Conservation (phyloP, 352 stramenopile genomes). For the Globisporangium canariense region DNA sequence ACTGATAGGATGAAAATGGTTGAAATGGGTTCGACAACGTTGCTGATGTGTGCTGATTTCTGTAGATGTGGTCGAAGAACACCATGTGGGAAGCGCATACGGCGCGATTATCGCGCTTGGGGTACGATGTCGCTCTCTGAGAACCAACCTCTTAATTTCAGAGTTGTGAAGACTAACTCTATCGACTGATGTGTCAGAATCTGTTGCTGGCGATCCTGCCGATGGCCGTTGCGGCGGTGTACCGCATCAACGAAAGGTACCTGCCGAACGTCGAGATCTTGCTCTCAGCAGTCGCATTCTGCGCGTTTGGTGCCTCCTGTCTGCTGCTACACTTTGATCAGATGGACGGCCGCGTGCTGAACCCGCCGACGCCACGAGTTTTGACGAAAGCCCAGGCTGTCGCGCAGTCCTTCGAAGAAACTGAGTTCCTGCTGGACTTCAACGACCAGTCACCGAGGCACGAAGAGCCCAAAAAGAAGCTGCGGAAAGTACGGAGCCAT, state of each 20-base stretch:
- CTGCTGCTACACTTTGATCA: slow-evolving; percentile 25
- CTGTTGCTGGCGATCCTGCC: slow-evolving; percentile 39
- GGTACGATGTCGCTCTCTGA: slow-evolving; percentile 13
- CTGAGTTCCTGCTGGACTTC: slow-evolving; percentile 17
- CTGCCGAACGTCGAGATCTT: slow-evolving; percentile 36
- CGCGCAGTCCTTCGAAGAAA: slow-evolving; percentile 16
- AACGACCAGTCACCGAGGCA: slow-evolving; percentile 4
- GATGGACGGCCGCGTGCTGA: slow-evolving; percentile 25
- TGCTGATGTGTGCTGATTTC: not conserved
- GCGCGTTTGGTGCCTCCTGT: slow-evolving; percentile 23
- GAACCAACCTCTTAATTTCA: not conserved
- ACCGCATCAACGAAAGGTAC: slow-evolving; percentile 33
- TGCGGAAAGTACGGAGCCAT: not conserved
- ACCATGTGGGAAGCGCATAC: slow-evolving; percentile 76
- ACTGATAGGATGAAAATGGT: not conserved
- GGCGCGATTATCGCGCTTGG: slow-evolving; percentile 73
- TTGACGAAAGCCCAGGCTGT: slow-evolving; percentile 19
- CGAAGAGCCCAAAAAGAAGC: slow-evolving; percentile 3
- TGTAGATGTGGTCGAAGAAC: slow-evolving; percentile 64
- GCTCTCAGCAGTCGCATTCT: slow-evolving; percentile 20
- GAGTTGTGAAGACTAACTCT: not conserved
- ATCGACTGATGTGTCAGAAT: slow-evolving; percentile 26
- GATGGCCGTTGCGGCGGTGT: slow-evolving; percentile 35
- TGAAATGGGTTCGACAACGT: not conserved
- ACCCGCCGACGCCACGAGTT: slow-evolving; percentile 28